Evolutionary conservation across 495 filamentous ascomycete genomes (phyloP).

Genomic region (Poronia punctata): DNA sequence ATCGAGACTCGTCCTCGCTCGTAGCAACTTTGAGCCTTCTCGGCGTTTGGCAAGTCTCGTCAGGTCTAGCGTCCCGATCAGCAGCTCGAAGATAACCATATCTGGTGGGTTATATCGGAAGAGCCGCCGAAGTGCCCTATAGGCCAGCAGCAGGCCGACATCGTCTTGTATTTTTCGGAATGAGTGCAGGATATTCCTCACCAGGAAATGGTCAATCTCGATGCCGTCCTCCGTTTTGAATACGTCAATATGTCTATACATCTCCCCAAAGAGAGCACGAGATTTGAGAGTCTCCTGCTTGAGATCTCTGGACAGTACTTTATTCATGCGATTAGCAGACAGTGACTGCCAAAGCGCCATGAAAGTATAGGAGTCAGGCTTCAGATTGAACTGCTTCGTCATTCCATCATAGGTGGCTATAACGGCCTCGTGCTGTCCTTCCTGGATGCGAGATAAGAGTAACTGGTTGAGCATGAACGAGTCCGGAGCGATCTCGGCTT

Average conservation of each 20-base stretch:
- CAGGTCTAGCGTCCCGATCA: constrained; percentile 29
- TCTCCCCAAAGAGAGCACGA: constrained; percentile 53
- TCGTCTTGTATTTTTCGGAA: constrained; percentile 39
- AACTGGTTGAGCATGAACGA: constrained; percentile 72
- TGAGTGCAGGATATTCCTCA: constrained; percentile 37
- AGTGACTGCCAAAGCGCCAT: constrained; percentile 54
- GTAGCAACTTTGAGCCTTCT: constrained; percentile 26
- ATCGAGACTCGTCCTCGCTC: constrained; percentile 26
- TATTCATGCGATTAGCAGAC: constrained; percentile 33
- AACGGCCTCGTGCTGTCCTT: constrained; percentile 42
- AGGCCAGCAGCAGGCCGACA: constrained; percentile 53
- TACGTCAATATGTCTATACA: constrained; percentile 41
- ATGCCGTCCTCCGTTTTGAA: constrained; percentile 20
- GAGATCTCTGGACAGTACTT: constrained; percentile 34
- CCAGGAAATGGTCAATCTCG: constrained; percentile 26
- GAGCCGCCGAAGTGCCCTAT: constrained; percentile 44
- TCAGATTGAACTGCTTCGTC: constrained; percentile 30
- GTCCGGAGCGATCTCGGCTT: constrained; percentile 56
- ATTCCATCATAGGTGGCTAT: constrained; percentile 49
- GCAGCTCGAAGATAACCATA: constrained; percentile 34
- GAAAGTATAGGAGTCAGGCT: constrained; percentile 64
- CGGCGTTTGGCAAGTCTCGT: constrained; percentile 25
- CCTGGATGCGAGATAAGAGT: constrained; percentile 52
- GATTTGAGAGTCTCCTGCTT: constrained; percentile 43
- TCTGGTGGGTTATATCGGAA: constrained; percentile 47